Base-by-base conservation (phyloP, 1,139 yeast species). In the Debaryomycetaceae sp. region DNA sequence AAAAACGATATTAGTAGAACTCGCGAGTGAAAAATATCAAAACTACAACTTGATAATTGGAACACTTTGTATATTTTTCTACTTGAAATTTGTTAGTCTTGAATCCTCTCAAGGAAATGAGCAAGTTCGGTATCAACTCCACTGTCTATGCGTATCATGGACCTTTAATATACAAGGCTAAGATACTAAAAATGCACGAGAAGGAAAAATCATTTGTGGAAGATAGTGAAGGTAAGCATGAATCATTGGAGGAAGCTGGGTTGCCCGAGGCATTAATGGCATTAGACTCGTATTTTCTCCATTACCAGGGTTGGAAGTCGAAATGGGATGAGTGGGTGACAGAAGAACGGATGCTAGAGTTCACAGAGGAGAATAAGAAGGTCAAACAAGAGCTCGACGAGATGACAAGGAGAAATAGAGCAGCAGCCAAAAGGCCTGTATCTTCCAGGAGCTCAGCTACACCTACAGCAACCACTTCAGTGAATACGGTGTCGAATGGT, bases 251-350 rank as follows among this genome's bases (percentile, higher is more conserved):
- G 17, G 58, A 57, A 17, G 62, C 68, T 14, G 72, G 63, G 34
- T 59, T 81, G 28, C 83, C 88, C 1, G 64, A 57, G 13, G 73
- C 67, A 3, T 55, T 75, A 30, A 53, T 52, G 29, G 60, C 58
- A 22, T 53, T 64, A 39, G 59, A 67, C 41, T 73, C 81, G 41
- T 91, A 79, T 60, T 82, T 71, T 49, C 79, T 92, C 7, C 98
- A 92, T 58, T 92, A 92, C 63, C 87, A 83, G 53, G 98, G 98
- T 2, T 92, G 98, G 98, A 92, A 89, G 55, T 65, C 83, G 16
- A 83, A 91, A 47, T 91, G 97, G 97, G 98, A 92, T 58, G 98
- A 92, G 59, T 92, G 98, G 98, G 95, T 92, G 1, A 75, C 79
- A 1, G 62, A 65, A 7, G 83, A 79, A 37, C 68, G 98, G 32